phyloP scores from a whole-genome alignment of 73 alveolate species.

The Uronychia setigera region DNA sequence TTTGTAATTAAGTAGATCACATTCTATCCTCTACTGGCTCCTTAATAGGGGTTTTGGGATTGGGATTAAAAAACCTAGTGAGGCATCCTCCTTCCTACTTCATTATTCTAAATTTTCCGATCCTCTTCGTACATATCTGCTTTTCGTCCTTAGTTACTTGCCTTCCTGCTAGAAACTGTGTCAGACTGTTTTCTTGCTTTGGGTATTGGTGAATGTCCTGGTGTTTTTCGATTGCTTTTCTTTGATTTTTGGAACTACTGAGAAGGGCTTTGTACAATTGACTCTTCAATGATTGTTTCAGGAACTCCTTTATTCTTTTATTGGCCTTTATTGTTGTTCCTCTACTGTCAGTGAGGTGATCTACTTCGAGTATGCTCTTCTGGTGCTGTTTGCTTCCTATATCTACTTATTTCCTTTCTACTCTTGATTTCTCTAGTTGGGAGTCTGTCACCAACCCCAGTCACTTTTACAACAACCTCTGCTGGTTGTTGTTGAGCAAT shows the following conservation, averaged over 20 bases:
- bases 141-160: neutral
- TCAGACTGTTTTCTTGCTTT: neutral
- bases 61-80: too few species aligned
- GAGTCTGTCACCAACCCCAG: slow-evolving; percentile 2
- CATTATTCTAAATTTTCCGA: too few species aligned
- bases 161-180: neutral
- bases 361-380: too few species aligned
- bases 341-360: too few species aligned
- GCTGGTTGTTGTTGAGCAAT: neutral
- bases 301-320: neutral
- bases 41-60: too few species aligned
- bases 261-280: neutral
- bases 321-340: neutral
- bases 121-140: neutral
- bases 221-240: too few species aligned
- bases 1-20: too few species aligned
- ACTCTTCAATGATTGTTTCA: neutral
- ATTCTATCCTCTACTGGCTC: too few species aligned
- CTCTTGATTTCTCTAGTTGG: slow-evolving; percentile 3
- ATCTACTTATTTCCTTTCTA: neutral
- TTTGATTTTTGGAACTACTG: too few species aligned
- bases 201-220: too few species aligned
- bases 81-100: neutral
- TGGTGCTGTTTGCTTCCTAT: neutral
- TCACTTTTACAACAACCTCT: neutral